Percentiles rank a stretch among this genome's conserved stretches.
Conservation (phyloP, 2,329 filamentous ascomycete genomes). For the Rhynchosporium secalis region DNA sequence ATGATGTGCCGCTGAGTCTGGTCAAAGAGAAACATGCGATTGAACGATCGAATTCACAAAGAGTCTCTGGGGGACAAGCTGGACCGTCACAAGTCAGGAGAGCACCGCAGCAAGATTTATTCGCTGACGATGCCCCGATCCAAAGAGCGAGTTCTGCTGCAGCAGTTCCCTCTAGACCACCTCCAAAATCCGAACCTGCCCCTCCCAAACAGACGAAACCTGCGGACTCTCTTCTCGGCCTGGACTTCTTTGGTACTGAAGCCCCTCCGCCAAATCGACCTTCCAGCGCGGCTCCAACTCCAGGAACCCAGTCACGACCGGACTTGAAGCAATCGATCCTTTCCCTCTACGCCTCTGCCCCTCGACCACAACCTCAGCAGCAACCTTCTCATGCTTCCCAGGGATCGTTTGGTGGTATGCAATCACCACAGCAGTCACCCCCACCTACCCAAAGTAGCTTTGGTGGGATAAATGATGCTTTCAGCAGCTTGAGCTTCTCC, state of each 20-base stretch:
- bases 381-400: conserved; percentile 56
- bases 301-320: conserved; percentile 71
- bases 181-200: conserved; percentile 63
- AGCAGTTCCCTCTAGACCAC: conserved; percentile 50
- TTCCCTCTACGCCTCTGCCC: conserved; percentile 84
- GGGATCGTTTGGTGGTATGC: conserved; percentile 67
- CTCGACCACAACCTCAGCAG: conserved; percentile 68
- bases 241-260: conserved; percentile 85
- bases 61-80: conserved; percentile 38
- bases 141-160: conserved; percentile 74
- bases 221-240: conserved; percentile 81
- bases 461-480: conserved; percentile 72
- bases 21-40: conserved; percentile 67
- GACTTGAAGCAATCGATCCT: conserved; percentile 97
- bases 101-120: conserved; percentile 70
- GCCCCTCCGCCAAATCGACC: conserved; percentile 72
- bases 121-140: conserved; percentile 69
- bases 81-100: conserved; percentile 39
- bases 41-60: conserved; percentile 48
- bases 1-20: conserved; percentile 68
- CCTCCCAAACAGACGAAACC: conserved; percentile 70
- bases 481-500: conserved; percentile 66
- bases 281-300: conserved; percentile 73
- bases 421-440: conserved; percentile 53
- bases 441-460: conserved; percentile 43